Conservation (phyloP, 2,329 filamentous ascomycete genomes). For the Alternaria sp. region DNA sequence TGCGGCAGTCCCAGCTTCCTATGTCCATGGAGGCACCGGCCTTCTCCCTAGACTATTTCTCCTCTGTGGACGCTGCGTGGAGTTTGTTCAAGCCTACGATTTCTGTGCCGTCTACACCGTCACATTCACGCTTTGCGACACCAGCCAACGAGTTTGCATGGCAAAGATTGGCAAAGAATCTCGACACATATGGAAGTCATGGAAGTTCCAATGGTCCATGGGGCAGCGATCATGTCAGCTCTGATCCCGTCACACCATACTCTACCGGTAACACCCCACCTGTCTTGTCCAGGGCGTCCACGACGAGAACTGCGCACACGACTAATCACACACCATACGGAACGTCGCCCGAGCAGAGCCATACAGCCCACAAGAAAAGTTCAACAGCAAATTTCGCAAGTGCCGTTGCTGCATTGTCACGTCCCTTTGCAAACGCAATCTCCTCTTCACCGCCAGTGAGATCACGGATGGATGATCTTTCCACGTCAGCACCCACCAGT, state of each 20-base stretch:
- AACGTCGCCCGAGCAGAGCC: constrained; percentile 54
- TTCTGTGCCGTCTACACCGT: constrained; percentile 44
- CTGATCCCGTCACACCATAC: constrained; percentile 60
- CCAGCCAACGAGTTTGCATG: constrained; percentile 44
- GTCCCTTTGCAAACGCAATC: constrained; percentile 51
- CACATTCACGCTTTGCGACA: constrained; percentile 43
- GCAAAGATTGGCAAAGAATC: constrained; percentile 39
- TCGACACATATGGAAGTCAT: constrained; percentile 58
- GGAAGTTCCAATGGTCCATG: constrained; percentile 62
- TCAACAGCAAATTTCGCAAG: constrained; percentile 51
- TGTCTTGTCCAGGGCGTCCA: constrained; percentile 52
- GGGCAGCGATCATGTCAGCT: constrained; percentile 52
- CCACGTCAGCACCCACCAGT: constrained; percentile 53
- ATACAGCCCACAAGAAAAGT: constrained; percentile 41
- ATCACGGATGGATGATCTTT: constrained; percentile 50
- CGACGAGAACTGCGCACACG: constrained; percentile 45
- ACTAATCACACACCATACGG: constrained; percentile 53
- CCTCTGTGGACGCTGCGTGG: constrained; percentile 55
- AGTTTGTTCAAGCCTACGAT: constrained; percentile 53
- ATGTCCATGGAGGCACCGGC: constrained; percentile 55
- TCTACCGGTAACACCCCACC: constrained; percentile 65
- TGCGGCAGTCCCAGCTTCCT: constrained; percentile 48
- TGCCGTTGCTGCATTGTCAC: constrained; percentile 51
- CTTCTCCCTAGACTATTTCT: constrained; percentile 59
- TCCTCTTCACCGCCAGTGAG: constrained; percentile 52